Base-by-base conservation (phyloP, 2,329 filamentous ascomycete species). In the Cyanodermella asteris region DNA sequence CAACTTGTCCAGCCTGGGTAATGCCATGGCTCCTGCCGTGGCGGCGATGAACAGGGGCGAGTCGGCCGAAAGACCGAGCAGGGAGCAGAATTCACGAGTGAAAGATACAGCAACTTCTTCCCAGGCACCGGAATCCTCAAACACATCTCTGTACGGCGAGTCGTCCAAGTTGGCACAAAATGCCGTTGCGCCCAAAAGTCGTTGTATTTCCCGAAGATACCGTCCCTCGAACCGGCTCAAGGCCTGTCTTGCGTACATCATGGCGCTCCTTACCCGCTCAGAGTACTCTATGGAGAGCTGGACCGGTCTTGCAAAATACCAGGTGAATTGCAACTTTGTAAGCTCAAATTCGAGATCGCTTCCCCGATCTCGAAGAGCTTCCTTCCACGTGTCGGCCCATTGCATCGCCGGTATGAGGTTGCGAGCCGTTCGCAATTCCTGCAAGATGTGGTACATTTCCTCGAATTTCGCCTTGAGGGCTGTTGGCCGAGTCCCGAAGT, bases 321-420 rank as follows among this genome's bases (percentile, higher is more conserved):
- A 84, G 17, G 94, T 64, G 38, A 77, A 97, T 37, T 91, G 80
- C 11, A 94, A 58, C 35, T 80, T 75, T 50, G 72, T 78, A 3
- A 97, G 67, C 41, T 97, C 84, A 34, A 94, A 97, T 44, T 94
- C 84, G 3, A 97, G 64, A 38, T 91, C 91, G 40, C 80, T 91
- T 3, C 82, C 84, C 23, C 80, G 65, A 4, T 64, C 61, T 40
- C 91, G 80, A 3, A 97, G 59, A 14, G 69, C 57, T 5, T 50
- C 46, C 30, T 69, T 72, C 39, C 93, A 73, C 14, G 59, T 43
- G 18, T 69, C 59, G 1, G 87, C 78, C 87, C 87, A 97, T 27
- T 64, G 53, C 13, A 97, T 94, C 1, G 87, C 87, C 0, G 81
- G 78, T 1, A 63, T 47, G 2, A 94, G 61, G 37, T 93, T 77